Evolutionary conservation across 2,329 filamentous ascomycete genomes (phyloP), one percentile per base, ranked within the genome.

Genomic region (Phaeomoniella chlamydospora): DNA sequence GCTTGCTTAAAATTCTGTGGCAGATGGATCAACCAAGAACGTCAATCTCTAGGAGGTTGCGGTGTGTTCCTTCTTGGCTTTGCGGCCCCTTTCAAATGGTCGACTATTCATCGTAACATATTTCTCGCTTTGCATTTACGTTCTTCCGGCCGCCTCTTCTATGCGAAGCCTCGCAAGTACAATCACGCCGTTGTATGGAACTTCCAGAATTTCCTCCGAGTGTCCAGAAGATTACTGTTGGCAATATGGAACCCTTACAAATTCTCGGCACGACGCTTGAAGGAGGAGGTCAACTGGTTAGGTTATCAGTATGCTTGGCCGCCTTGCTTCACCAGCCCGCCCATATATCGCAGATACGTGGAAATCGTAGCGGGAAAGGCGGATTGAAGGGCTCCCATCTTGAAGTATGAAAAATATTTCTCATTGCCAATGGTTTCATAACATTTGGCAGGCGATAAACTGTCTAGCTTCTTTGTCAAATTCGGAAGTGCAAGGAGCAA

Each of bases 261-360:
- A 52, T 76, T 9, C 63, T 72, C 47, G 72, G 73, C 33, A 64
- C 62, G 13, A 72, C 64, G 3, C 64, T 76, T 14, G 72, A 77
- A 61, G 73, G 72, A 29, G 73, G 73, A 16, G 73, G 73, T 11
- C 73, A 77, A 49, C 58, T 77, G 2, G 57, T 76, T 31, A 70
- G 73, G 15, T 63, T 71, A 35, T 68, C 71, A 2, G 45, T 74
- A 5, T 63, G 65, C 11, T 53, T 77, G 2, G 68, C 72, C 1
- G 64, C 67, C 4, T 56, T 77, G 12, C 71, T 65, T 4, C 49
- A 50, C 15, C 61, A 51, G 1, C 61, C 70, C 2, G 52, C 77
- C 34, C 55, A 54, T 15, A 66, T 77, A 42, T 57, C 55, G 30
- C 51, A 67, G 39, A 70, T 77, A 37, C 66, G 73, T 5, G 72